Percentiles rank a stretch among this genome's conserved stretches.
Evolutionary conservation across 2,329 filamentous ascomycete genomes (phyloP).

Genomic region (Cyphellophora attinorum): DNA sequence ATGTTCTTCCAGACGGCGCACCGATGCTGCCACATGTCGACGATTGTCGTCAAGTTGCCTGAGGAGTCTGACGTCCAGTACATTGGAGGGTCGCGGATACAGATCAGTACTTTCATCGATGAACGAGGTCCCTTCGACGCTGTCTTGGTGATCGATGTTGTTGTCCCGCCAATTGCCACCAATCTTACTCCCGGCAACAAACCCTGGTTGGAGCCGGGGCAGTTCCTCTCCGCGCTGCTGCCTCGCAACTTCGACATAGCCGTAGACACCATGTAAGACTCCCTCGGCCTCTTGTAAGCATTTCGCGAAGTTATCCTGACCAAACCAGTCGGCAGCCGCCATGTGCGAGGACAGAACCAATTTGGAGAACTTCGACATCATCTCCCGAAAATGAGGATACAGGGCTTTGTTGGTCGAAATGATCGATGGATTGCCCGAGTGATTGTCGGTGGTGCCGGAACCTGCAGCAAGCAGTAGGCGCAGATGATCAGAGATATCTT

Average conservation of each 20-base stretch:
- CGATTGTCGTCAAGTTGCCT: slow-evolving; percentile 80
- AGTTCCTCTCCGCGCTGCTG: slow-evolving; percentile 91
- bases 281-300: slow-evolving; percentile 97
- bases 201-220: slow-evolving; percentile 83
- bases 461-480: slow-evolving; percentile 88
- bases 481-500: slow-evolving; percentile 95
- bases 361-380: slow-evolving; percentile 99
- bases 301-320: slow-evolving; percentile 86
- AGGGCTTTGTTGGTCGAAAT: slow-evolving; percentile 96
- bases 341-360: slow-evolving; percentile 96
- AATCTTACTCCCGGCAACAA: slow-evolving; percentile 72
- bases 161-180: slow-evolving; percentile 82
- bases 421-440: slow-evolving; percentile 97
- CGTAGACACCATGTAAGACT: slow-evolving; percentile 85
- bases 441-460: slow-evolving; percentile 95
- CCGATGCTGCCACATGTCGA: slow-evolving; percentile 72
- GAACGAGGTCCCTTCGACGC: slow-evolving; percentile 57
- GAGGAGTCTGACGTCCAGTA: slow-evolving; percentile 66
- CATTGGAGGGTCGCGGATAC: slow-evolving; percentile 59
- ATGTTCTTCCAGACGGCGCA: slow-evolving; percentile 79
- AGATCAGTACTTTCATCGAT: slow-evolving; percentile 83
- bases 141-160: slow-evolving; percentile 53
- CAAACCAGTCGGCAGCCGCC: slow-evolving; percentile 89
- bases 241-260: slow-evolving; percentile 89
- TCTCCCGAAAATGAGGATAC: slow-evolving; percentile 94